phyloP scores from a whole-genome alignment of 2,329 filamentous ascomycete species.

The Calycina herbarum region DNA sequence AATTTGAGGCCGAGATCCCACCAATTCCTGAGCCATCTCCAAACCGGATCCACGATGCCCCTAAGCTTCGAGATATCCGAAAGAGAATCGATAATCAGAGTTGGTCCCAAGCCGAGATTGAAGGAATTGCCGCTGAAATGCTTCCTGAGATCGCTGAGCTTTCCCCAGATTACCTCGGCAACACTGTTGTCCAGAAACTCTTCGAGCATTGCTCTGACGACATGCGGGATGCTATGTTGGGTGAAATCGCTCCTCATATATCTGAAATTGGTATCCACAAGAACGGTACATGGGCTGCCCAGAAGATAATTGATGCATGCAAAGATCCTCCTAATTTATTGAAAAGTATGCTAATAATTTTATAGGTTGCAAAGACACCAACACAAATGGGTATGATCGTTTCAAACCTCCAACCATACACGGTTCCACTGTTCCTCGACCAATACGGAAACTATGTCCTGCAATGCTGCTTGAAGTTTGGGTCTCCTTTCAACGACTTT shows the following conservation, averaged over 20 bases:
- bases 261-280: constrained; percentile 98
- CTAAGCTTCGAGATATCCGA: constrained; percentile 89
- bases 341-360: no score
- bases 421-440: constrained; percentile 88
- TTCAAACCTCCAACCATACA: constrained; percentile 80
- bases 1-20: constrained; percentile 82
- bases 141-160: constrained; percentile 94
- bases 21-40: constrained; percentile 84
- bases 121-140: constrained; percentile 90
- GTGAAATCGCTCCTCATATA: constrained; percentile 83
- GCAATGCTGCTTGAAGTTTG: constrained; percentile 93
- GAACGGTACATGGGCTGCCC: constrained; percentile 98
- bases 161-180: constrained; percentile 93
- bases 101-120: constrained; percentile 82
- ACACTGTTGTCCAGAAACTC: constrained; percentile 98
- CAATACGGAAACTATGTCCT: constrained; percentile 99
- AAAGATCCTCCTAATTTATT: no score
- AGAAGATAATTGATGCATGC: constrained; percentile 85
- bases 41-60: constrained; percentile 87
- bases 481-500: constrained; percentile 85
- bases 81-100: constrained; percentile 97
- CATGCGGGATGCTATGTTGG: constrained; percentile 87
- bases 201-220: constrained; percentile 95
- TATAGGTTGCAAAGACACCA: constrained; percentile 62
- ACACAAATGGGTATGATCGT: constrained; percentile 83